A percentile compares a stretch with the other conserved stretches of the same genome.
Evolutionary conservation across 169 alveolate species (phyloP).

Genomic region (Eimeria tenella): DNA sequence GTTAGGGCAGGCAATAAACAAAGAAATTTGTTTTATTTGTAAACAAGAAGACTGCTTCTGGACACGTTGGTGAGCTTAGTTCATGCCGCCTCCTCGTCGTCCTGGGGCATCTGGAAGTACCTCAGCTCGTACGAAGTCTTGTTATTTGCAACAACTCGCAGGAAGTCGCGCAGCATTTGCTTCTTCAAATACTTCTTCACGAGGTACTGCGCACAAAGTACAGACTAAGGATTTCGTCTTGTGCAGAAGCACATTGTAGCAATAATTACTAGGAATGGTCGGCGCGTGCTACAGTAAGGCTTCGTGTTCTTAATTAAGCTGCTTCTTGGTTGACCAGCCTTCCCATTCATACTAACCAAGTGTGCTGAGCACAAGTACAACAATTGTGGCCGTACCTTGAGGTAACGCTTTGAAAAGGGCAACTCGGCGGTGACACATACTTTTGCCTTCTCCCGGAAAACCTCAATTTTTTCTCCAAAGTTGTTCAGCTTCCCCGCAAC

Average conservation of each 20-base stretch:
- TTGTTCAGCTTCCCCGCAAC: slow-evolving; percentile 97
- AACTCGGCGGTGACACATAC: slow-evolving; percentile 95
- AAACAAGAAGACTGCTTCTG: not conserved
- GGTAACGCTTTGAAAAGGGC: slow-evolving; percentile 98
- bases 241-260: too few relatives aligned
- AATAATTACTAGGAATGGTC: too few relatives aligned
- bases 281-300: too few relatives aligned
- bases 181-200: slow-evolving; percentile 98
- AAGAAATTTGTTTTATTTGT: slow-evolving; percentile 1
- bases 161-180: slow-evolving; percentile 98
- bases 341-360: too few relatives aligned
- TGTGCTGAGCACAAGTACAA: too few relatives aligned
- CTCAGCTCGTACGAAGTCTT: slow-evolving; percentile 84
- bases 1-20: not conserved
- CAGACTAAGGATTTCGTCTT: too few relatives aligned
- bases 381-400: slow-evolving; percentile 85
- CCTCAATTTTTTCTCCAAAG: slow-evolving; percentile 94
- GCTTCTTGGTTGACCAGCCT: too few relatives aligned
- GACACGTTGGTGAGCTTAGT: not conserved
- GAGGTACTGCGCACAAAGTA: slow-evolving; percentile 92
- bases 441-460: slow-evolving; percentile 91
- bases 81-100: slow-evolving; percentile 81
- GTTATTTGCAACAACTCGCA: slow-evolving; percentile 97
- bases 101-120: slow-evolving; percentile 85
- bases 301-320: too few relatives aligned